Evolutionary conservation across 2,329 filamentous ascomycete genomes (phyloP), one percentile per base, ranked within the genome.

Genomic region (Neurospora sp.): DNA sequence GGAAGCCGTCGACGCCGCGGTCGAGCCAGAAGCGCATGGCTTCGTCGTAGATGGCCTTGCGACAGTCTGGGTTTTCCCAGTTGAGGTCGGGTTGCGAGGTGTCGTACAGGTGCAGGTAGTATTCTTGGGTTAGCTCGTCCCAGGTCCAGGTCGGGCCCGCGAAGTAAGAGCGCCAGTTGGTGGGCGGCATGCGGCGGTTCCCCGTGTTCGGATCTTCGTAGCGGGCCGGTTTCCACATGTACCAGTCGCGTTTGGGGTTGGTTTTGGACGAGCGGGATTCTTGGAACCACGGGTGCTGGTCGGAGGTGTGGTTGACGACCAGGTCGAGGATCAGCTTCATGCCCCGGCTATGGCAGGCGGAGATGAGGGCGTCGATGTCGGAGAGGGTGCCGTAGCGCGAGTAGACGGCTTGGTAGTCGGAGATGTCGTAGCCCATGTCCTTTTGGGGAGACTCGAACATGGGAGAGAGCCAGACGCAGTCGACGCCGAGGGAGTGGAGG

Each of bases 21-120:
- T 91, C 82, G 0, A 96, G 85, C 92, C 92, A 96, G 77, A 94
- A 96, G 38, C 86, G 85, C 86, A 94, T 91, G 5, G 90, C 85
- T 17, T 86, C 85, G 38, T 89, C 84, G 77, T 93, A 91, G 4
- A 94, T 88, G 3, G 91, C 91, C 57, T 86, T 81, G 15, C 91
- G 86, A 0, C 90, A 87, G 4, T 85, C 87, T 0, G 84, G 82
- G 70, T 90, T 91, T 75, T 94, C 91, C 91, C 74, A 75, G 70
- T 75, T 75, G 19, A 75, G 71, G 40, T 75, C 73, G 0, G 74
- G 73, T 40, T 75, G 74, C n/a, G 69, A 70, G 1, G 67, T 85
- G 6, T 89, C 88, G 78, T 92, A 96, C 15, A 96, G 83, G 72
- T 91, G 88, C 0, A 94, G 86, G 76, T 92, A 94, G 78, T 92